A percentile compares a stretch with the other conserved stretches of the same genome.
Evolutionary conservation across 495 filamentous ascomycete species (phyloP).

Genomic region (Xylaria flabelliformis): DNA sequence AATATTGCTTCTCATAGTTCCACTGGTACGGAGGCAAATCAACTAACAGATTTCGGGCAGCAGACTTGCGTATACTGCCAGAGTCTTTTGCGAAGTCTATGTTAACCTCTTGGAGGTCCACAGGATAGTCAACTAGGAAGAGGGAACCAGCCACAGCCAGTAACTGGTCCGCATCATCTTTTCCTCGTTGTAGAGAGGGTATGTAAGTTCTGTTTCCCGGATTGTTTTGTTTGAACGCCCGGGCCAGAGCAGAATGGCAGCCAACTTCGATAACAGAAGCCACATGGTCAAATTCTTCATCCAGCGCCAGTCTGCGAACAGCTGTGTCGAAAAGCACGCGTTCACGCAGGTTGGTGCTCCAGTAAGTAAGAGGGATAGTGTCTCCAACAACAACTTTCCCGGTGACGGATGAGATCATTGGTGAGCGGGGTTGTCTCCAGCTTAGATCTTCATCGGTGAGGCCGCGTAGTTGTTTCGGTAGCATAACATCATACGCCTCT

Average conservation of each 20-base stretch:
- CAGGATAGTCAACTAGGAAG: constrained; percentile 34
- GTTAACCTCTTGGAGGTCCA: constrained; percentile 31
- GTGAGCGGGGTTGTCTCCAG: constrained; percentile 24
- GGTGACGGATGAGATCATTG: constrained; percentile 45
- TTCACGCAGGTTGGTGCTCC: constrained; percentile 54
- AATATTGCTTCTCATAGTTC: constrained; percentile 50
- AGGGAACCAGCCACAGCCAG: constrained; percentile 48
- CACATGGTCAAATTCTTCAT: constrained; percentile 21
- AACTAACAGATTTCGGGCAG: constrained; percentile 30
- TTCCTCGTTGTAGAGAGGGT: constrained; percentile 43
- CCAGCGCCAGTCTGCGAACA: constrained; percentile 27
- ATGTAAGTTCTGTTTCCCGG: constrained; percentile 40
- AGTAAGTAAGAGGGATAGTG: constrained; percentile 40
- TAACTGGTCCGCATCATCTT: constrained; percentile 43
- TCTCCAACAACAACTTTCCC: constrained; percentile 16
- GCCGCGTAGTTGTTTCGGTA: constrained; percentile 24
- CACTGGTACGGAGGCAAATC: constrained; percentile 47
- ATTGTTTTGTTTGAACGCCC: constrained; percentile 52
- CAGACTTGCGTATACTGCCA: constrained; percentile 17
- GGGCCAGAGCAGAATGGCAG: constrained; percentile 59
- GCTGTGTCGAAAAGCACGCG: constrained; percentile 54
- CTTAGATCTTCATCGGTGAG: constrained; percentile 25
- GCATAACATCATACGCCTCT: constrained; percentile 27
- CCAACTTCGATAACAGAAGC: constrained; percentile 55
- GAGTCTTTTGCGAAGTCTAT: constrained; percentile 1